Conservation (phyloP, 2,329 filamentous ascomycete genomes). For the Dactylellina sp. region DNA sequence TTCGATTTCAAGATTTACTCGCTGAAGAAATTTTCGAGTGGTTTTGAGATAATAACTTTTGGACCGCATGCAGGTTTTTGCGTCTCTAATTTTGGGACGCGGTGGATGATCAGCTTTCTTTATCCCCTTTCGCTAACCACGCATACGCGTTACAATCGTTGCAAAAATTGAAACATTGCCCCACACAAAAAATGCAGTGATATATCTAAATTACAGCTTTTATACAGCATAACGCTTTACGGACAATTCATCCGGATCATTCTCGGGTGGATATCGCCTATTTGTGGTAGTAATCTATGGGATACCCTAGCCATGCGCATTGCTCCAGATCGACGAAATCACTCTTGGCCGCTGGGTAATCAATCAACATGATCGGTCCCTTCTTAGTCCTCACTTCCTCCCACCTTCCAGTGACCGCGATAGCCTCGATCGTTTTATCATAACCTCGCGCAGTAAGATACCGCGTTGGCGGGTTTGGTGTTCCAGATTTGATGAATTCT, state of each 20-base stretch:
- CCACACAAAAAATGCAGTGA: no score
- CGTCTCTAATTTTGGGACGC: no score
- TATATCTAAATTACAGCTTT: background rate
- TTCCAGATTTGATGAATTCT: conserved; percentile 67
- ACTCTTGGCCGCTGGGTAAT: conserved; percentile 65
- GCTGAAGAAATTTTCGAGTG: no score
- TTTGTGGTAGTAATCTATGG: conserved; percentile 65
- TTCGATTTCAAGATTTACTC: no score
- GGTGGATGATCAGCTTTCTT: no score
- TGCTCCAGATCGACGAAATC: conserved; percentile 68
- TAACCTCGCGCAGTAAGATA: conserved; percentile 68
- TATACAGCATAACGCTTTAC: no score
- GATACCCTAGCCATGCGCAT: conserved; percentile 67
- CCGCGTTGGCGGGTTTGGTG: conserved; percentile 67
- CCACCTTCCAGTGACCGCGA: conserved; percentile 63
- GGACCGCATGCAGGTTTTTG: no score
- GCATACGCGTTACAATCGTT: no score
- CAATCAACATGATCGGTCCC: conserved; percentile 65
- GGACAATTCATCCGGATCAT: no score
- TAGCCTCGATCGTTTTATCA: conserved; percentile 64
- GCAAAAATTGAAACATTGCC: no score
- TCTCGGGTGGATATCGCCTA: background rate
- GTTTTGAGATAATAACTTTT: no score
- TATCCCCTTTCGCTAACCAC: no score
- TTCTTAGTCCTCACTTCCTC: conserved; percentile 63